Conservation (phyloP, 2,329 filamentous ascomycete genomes). For the Cytospora mali region DNA sequence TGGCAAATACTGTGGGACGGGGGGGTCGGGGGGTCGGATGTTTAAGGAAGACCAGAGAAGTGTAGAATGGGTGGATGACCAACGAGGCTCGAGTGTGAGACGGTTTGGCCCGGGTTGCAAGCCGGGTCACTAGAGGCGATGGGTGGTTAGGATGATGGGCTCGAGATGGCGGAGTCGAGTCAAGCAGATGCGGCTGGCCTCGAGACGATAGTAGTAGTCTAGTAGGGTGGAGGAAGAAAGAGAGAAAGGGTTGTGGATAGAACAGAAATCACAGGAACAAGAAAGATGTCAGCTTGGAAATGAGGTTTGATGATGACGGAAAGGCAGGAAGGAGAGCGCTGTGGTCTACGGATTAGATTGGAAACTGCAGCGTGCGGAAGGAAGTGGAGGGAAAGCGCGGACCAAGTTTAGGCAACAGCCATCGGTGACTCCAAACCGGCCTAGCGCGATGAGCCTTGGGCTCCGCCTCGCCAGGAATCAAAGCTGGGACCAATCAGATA, state of each 20-base stretch:
- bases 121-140: not conserved
- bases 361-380: conserved; percentile 1
- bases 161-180: not conserved
- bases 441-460: conserved; percentile 16
- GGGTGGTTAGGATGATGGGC: not conserved
- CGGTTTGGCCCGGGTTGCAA: conserved; percentile 14
- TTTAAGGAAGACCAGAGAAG: conserved; percentile 1
- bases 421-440: conserved; percentile 9
- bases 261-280: not conserved
- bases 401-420: conserved; percentile 22
- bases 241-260: not conserved
- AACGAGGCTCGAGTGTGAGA: conserved; percentile 19
- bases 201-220: not conserved
- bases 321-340: not conserved
- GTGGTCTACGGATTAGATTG: not conserved
- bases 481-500: conserved; percentile 8
- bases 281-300: not conserved
- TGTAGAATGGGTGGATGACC: conserved; percentile 8
- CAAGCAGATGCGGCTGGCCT: not conserved
- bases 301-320: not conserved
- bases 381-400: conserved; percentile 11
- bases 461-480: conserved; percentile 19
- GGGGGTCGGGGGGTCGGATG: no score
- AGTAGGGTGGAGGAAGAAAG: not conserved
- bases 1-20: not conserved